Conservation (phyloP, 2,329 filamentous ascomycete genomes). For the Ceratocystis papillata region DNA sequence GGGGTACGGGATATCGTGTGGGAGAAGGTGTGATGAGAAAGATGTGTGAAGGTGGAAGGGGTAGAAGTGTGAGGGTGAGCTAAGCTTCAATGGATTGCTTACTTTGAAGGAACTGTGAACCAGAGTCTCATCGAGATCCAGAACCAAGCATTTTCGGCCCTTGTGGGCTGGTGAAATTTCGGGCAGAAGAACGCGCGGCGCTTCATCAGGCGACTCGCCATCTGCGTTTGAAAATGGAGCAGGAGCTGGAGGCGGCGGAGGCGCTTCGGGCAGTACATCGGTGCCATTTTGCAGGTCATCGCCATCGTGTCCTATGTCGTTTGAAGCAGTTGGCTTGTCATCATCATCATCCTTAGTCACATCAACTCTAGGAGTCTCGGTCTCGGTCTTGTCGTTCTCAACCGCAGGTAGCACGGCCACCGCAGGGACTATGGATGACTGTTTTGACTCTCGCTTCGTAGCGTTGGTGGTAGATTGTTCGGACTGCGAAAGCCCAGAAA, state of each 20-base stretch:
- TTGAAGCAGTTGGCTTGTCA: constrained; percentile 34
- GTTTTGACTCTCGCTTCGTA: constrained; percentile 39
- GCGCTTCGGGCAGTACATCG: constrained; percentile 29
- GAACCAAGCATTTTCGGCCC: constrained; percentile 84
- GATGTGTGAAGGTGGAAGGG: too few species aligned
- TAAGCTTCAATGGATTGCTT: constrained; percentile 27
- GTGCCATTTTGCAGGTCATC: constrained; percentile 29
- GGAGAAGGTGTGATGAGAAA: too few species aligned
- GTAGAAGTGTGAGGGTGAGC: too few species aligned
- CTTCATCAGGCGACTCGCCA: constrained; percentile 14
- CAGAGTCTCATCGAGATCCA: constrained; percentile 91
- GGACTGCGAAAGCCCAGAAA: constrained; percentile 38
- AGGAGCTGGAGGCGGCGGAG: constrained; percentile 32
- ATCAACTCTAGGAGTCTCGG: constrained; percentile 43
- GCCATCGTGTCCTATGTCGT: constrained; percentile 33
- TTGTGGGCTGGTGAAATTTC: constrained; percentile 67
- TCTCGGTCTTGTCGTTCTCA: constrained; percentile 37
- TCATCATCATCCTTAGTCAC: constrained; percentile 59
- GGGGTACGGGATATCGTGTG: too few species aligned
- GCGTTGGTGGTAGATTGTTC: constrained; percentile 38
- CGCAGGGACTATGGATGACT: constrained; percentile 31
- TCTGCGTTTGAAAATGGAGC: constrained; percentile 17
- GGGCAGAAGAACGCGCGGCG: constrained; percentile 62
- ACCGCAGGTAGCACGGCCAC: constrained; percentile 27
- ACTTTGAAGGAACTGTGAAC: constrained; percentile 99